Evolutionary conservation across 768 basidiomycete genomes (phyloP).

Genomic region (Boletales sp.): DNA sequence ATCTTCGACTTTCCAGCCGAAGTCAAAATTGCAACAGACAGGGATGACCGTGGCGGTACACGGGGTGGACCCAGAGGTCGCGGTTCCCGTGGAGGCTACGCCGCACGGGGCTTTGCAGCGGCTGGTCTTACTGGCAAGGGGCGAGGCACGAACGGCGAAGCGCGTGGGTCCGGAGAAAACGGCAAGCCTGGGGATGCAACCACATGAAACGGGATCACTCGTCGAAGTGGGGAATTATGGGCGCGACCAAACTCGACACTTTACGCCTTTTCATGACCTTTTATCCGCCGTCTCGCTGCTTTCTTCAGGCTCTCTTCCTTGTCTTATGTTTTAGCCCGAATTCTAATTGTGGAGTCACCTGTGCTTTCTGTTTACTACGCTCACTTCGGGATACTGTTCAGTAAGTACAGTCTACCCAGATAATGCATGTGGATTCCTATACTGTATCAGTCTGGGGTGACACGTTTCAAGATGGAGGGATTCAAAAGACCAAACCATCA

Average conservation of each 20-base stretch:
- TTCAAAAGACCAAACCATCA: too few species aligned
- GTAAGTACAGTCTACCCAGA: constrained; percentile 4
- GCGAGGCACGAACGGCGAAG: constrained; percentile 28
- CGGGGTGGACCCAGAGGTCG: constrained; percentile 56
- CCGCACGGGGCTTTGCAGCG: constrained; percentile 62
- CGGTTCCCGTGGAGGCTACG: constrained; percentile 46
- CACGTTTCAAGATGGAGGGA: too few species aligned
- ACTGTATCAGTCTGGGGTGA: too few species aligned
- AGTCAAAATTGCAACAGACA: constrained; percentile 69
- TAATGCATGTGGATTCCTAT: constrained; percentile 19
- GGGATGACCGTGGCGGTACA: constrained; percentile 37
- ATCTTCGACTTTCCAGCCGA: constrained; percentile 64
- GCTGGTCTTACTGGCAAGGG: constrained; percentile 55
- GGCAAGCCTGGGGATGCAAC: constrained; percentile 21
- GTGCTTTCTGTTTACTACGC: constrained; percentile 21
- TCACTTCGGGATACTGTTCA: constrained; percentile 15
- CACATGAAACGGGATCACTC: constrained; percentile 19
- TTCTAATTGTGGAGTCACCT: constrained; percentile 19
- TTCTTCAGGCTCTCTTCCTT: constrained; percentile 6
- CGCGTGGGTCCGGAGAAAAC: constrained; percentile 27
- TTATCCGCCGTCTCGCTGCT: constrained; percentile 6
- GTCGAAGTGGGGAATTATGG: constrained; percentile 17
- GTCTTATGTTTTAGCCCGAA: constrained; percentile 11
- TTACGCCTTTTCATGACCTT: constrained; percentile 19
- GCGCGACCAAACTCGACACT: constrained; percentile 14